Evolutionary conservation across 2,329 filamentous ascomycete genomes (phyloP).

Genomic region (Pseudogymnoascus sp.): DNA sequence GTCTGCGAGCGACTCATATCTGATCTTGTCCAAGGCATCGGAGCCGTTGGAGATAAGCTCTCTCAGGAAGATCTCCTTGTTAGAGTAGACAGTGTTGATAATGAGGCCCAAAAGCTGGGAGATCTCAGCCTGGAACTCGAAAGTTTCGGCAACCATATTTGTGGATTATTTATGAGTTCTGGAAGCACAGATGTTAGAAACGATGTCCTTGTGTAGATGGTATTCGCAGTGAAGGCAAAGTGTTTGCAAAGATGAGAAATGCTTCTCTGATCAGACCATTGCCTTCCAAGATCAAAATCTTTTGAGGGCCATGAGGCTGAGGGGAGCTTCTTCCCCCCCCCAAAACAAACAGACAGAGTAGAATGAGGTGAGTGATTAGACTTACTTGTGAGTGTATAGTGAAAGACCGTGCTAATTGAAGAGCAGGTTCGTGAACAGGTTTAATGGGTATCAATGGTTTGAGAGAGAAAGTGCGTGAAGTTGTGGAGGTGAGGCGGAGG

Average conservation of each 20-base stretch:
- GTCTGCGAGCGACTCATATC: slow-evolving; percentile 96
- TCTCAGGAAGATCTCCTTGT: slow-evolving; percentile 99
- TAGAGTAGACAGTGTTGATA: slow-evolving; percentile 99
- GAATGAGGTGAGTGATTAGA: neutral
- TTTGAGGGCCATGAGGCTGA: neutral
- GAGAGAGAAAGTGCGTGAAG: slow-evolving; percentile 6
- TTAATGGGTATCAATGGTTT: slow-evolving; percentile 9
- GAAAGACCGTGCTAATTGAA: slow-evolving; percentile 7
- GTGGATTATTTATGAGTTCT: slow-evolving; percentile 25
- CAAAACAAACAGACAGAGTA: neutral
- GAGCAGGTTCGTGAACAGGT: slow-evolving; percentile 3
- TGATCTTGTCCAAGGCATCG: slow-evolving; percentile 99
- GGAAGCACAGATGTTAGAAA: neutral
- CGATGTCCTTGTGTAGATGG: neutral
- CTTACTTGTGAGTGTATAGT: neutral
- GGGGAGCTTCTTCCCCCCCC: neutral
- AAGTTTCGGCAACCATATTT: slow-evolving; percentile 83
- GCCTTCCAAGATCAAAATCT: neutral
- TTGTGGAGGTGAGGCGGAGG: slow-evolving; percentile 7
- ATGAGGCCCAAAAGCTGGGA: slow-evolving; percentile 99
- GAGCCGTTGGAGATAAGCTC: slow-evolving; percentile 98
- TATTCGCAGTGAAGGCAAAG: neutral
- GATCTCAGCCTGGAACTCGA: slow-evolving; percentile 99
- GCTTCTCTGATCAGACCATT: neutral
- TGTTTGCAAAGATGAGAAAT: neutral